Conservation (phyloP, 2,329 filamentous ascomycete species). For the Aureobasidium sp. region DNA sequence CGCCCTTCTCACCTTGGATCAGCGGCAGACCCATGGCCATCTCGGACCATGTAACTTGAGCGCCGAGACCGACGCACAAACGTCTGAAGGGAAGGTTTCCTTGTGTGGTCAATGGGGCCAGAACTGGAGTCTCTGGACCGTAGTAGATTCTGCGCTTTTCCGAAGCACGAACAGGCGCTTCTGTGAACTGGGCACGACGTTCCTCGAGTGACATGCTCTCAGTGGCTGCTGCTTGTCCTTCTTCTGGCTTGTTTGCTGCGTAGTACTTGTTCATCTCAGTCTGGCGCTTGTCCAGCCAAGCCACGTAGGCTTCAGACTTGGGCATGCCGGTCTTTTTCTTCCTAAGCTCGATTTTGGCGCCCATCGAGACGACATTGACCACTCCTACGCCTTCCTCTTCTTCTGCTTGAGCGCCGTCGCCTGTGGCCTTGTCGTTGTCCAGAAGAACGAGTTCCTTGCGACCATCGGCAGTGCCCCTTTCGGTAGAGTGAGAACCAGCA, state of each 20-base stretch:
- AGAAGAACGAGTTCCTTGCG: slow-evolving; percentile 71
- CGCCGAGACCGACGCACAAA: slow-evolving; percentile 80
- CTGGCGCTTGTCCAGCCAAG: slow-evolving; percentile 65
- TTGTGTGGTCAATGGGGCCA: slow-evolving; percentile 94
- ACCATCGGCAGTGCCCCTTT: slow-evolving; percentile 69
- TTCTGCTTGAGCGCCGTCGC: slow-evolving; percentile 5
- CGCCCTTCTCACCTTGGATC: slow-evolving; percentile 78
- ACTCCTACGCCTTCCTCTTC: slow-evolving; percentile 50
- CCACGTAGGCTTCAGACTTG: slow-evolving; percentile 65
- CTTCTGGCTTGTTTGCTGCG: slow-evolving; percentile 19
- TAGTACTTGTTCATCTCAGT: slow-evolving; percentile 22
- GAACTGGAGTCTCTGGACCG: slow-evolving; percentile 79
- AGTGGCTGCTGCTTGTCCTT: slow-evolving; percentile 30
- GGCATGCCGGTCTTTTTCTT: slow-evolving; percentile 63
- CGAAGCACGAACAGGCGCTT: slow-evolving; percentile 79
- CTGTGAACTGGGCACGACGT: slow-evolving; percentile 69
- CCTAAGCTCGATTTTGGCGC: slow-evolving; percentile 65
- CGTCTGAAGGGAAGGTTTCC: slow-evolving; percentile 92
- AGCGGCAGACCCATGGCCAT: slow-evolving; percentile 93
- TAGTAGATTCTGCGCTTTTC: slow-evolving; percentile 95
- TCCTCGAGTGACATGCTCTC: slow-evolving; percentile 46
- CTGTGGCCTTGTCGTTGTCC: slow-evolving; percentile 42
- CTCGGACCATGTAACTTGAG: slow-evolving; percentile 91
- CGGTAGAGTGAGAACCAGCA: slow-evolving; percentile 75
- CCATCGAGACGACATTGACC: slow-evolving; percentile 63